Percentiles rank a stretch among this genome's conserved stretches.
phyloP scores from a whole-genome alignment of 352 stramenopile species.

The Phytopythium vexans region DNA sequence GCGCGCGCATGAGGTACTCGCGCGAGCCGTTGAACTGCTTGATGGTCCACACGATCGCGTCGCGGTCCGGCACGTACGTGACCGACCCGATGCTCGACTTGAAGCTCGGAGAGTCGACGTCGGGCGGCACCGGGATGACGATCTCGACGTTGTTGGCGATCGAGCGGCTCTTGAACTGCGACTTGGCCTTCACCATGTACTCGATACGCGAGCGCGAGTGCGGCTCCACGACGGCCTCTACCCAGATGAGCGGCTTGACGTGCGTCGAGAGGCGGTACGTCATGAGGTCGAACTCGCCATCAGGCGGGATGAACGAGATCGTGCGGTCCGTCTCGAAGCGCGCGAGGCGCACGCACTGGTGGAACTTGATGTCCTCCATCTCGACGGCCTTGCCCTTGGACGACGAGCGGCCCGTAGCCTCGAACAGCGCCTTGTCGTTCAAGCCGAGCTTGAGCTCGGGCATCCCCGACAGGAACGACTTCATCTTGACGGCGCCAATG shows the following conservation, averaged over 20 bases:
- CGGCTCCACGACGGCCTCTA: conserved; percentile 97
- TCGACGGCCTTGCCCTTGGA: conserved; percentile 96
- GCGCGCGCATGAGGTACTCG: conserved; percentile 99
- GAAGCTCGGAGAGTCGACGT: conserved; percentile 99
- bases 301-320: conserved; percentile 99
- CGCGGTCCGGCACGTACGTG: conserved; percentile 98
- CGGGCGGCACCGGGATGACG: conserved; percentile 97
- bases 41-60: conserved; percentile 99
- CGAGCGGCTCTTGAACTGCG: conserved; percentile 97
- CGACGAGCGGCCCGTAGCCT: conserved; percentile 90
- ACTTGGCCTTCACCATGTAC: conserved; percentile 99
- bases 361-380: conserved; percentile 99
- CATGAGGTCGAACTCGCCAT: conserved; percentile 99
- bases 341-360: conserved; percentile 98
- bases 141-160: conserved; percentile 99
- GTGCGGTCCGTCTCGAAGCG: conserved; percentile 99
- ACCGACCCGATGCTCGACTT: conserved; percentile 97
- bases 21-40: conserved; percentile 98
- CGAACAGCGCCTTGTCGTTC: conserved; percentile 99
- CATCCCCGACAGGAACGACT: conserved; percentile 99
- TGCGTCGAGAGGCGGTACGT: conserved; percentile 97
- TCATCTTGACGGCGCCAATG: conserved; percentile 97
- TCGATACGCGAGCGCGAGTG: conserved; percentile 97
- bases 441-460: conserved; percentile 99
- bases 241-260: conserved; percentile 99